These are phyloP conservation scores for Grosmannia clavigera DNA, from an alignment of 2,329 filamentous ascomycete genomes.

Conservation along the genomic window DNA sequence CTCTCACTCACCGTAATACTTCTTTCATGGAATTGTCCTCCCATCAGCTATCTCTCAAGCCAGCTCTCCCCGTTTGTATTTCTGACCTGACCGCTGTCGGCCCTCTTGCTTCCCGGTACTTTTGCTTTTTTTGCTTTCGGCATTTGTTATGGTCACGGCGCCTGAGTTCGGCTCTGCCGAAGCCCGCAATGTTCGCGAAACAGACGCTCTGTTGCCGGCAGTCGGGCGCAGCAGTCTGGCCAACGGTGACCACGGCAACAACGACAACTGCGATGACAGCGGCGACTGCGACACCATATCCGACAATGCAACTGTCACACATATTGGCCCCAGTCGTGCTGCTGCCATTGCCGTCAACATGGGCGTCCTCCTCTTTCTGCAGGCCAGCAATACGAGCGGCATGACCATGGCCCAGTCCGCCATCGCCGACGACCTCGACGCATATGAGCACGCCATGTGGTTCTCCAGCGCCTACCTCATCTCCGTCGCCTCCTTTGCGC, in stretches of 20 bases:
- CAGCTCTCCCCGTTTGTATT: neutral
- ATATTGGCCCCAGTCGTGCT: conserved; percentile 19
- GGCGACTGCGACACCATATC: neutral
- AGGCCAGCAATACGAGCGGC: conserved; percentile 62
- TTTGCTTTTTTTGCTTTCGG: neutral
- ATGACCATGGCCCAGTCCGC: conserved; percentile 70
- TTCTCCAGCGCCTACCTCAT: conserved; percentile 67
- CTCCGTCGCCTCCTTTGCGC: conserved; percentile 48
- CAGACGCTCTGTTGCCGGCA: neutral
- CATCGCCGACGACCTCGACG: conserved; percentile 63
- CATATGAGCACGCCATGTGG: conserved; percentile 64
- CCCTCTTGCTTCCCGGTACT: neutral
- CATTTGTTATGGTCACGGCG: too few relatives aligned
- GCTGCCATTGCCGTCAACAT: conserved; percentile 38
- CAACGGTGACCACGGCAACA: neutral
- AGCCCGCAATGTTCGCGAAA: neutral
- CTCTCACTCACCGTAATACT: neutral
- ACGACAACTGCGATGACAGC: neutral
- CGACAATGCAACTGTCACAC: neutral
- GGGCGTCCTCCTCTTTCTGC: conserved; percentile 46
- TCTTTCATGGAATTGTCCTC: neutral
- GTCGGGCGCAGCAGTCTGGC: neutral
- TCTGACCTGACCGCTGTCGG: neutral
- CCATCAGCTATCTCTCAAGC: neutral
- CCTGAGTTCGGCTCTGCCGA: too few relatives aligned